Evolutionary conservation across 208 protist species (phyloP).

Genomic region (Leishmania guyanensis): DNA sequence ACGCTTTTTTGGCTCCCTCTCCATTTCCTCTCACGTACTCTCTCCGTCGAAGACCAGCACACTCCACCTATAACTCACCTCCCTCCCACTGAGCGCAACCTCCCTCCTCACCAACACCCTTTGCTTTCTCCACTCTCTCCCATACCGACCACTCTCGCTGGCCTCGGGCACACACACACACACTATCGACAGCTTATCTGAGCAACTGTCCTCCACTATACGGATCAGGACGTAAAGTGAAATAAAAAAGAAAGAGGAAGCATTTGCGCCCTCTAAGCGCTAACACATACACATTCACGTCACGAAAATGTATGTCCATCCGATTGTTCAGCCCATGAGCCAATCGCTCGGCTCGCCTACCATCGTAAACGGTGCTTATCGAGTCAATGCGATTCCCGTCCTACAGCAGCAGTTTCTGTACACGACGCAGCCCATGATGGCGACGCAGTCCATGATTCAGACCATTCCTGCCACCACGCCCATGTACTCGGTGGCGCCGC

Average conservation of each 20-base stretch:
- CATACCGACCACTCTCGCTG: neutral
- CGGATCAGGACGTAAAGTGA: neutral
- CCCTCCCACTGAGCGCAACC: neutral
- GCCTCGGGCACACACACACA: neutral
- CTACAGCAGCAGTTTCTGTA: slow-evolving; percentile 27
- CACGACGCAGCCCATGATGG: slow-evolving; percentile 20
- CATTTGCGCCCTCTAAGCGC: neutral
- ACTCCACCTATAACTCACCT: neutral
- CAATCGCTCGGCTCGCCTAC: neutral
- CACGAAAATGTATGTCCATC: slow-evolving; percentile 21
- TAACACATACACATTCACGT: neutral
- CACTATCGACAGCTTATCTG: neutral
- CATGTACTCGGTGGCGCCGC: slow-evolving; percentile 18
- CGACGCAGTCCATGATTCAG: slow-evolving; percentile 6
- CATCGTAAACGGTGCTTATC: slow-evolving; percentile 4
- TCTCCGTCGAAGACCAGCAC: neutral
- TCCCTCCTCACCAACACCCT: neutral
- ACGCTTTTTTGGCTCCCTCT: slow-evolving; percentile 7
- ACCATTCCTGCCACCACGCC: slow-evolving; percentile 6
- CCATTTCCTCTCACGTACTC: slow-evolving; percentile 4
- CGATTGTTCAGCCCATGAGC: slow-evolving; percentile 10
- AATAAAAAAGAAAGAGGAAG: neutral
- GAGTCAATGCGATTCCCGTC: slow-evolving; percentile 9
- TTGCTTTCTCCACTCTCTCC: neutral
- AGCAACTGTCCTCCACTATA: neutral